These are phyloP conservation scores for Marasmius sp. DNA, from an alignment of 1,284 basidiomycete species.

Conservation along the genomic window DNA sequence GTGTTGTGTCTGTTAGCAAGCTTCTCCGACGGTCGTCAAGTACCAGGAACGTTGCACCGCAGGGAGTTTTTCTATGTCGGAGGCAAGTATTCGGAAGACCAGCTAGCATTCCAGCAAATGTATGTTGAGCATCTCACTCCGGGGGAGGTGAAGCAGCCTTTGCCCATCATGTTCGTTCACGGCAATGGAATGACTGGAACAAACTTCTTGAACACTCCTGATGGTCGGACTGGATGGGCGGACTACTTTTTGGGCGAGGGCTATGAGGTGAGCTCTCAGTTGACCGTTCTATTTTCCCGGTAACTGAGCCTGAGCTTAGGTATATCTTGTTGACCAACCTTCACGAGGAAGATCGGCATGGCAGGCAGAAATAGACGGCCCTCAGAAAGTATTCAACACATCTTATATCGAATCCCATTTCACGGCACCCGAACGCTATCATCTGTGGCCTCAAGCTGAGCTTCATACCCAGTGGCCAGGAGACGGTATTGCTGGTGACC, in stretches of 20 bases:
- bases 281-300: background rate
- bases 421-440: slow-evolving; percentile 24
- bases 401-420: background rate
- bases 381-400: slow-evolving; percentile 12
- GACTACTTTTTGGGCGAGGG: slow-evolving; percentile 34
- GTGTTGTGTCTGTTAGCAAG: background rate
- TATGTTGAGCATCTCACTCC: slow-evolving; percentile 36
- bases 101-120: slow-evolving; percentile 29
- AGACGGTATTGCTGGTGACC: slow-evolving; percentile 25
- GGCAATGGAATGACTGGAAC: slow-evolving; percentile 37
- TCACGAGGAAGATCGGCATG: slow-evolving; percentile 30
- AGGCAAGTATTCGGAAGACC: slow-evolving; percentile 23
- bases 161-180: slow-evolving; percentile 23
- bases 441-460: slow-evolving; percentile 28
- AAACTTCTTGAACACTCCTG: slow-evolving; percentile 35
- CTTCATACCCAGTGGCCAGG: slow-evolving; percentile 35
- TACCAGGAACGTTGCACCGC: slow-evolving; percentile 26
- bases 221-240: slow-evolving; percentile 35
- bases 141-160: slow-evolving; percentile 23
- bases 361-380: slow-evolving; percentile 25
- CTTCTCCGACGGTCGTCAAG: background rate
- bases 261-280: slow-evolving; percentile 30
- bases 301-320: slow-evolving; percentile 11
- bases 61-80: slow-evolving; percentile 35
- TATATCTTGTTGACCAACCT: slow-evolving; percentile 33